These are phyloP conservation scores for Leucoagaricus sp. DNA, from an alignment of 1,284 basidiomycete genomes.

Conservation along the genomic window DNA sequence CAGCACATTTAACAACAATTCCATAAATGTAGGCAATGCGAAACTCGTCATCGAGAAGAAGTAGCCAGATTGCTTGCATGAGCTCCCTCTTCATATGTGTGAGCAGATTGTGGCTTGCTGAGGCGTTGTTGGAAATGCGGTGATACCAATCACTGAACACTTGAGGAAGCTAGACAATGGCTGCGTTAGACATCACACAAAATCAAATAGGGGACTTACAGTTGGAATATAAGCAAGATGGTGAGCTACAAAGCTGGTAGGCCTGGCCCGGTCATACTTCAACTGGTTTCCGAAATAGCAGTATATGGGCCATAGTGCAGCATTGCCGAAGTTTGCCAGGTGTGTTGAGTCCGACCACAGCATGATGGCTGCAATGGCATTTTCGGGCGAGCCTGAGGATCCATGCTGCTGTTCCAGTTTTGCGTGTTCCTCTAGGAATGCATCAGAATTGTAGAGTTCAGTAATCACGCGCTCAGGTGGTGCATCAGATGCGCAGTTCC, in stretches of 20 bases:
- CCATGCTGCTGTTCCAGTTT: slow-evolving; percentile 19
- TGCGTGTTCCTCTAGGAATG: slow-evolving; percentile 27
- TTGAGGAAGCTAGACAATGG: too few relatives aligned
- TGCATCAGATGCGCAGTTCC: slow-evolving; percentile 18
- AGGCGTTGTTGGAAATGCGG: too few relatives aligned
- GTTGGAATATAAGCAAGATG: slow-evolving; percentile 26
- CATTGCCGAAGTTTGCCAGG: slow-evolving; percentile 32
- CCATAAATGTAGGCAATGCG: slow-evolving; percentile 28
- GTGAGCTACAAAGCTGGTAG: slow-evolving; percentile 18
- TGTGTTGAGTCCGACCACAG: slow-evolving; percentile 38
- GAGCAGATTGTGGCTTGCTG: too few relatives aligned
- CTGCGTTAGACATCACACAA: too few relatives aligned
- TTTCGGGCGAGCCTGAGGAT: slow-evolving; percentile 23
- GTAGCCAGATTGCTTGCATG: slow-evolving; percentile 24
- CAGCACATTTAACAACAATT: slow-evolving; percentile 8
- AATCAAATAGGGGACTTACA: too few relatives aligned
- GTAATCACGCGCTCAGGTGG: slow-evolving; percentile 23
- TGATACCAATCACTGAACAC: too few relatives aligned
- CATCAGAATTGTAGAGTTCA: slow-evolving; percentile 33
- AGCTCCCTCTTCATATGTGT: slow-evolving; percentile 20
- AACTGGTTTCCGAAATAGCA: slow-evolving; percentile 27
- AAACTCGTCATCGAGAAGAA: slow-evolving; percentile 27
- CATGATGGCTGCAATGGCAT: slow-evolving; percentile 29
- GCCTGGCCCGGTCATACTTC: slow-evolving; percentile 28
- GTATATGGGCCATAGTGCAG: slow-evolving; percentile 34